phyloP scores from a whole-genome alignment of 257 asterid species.

The Solanum acaule region DNA sequence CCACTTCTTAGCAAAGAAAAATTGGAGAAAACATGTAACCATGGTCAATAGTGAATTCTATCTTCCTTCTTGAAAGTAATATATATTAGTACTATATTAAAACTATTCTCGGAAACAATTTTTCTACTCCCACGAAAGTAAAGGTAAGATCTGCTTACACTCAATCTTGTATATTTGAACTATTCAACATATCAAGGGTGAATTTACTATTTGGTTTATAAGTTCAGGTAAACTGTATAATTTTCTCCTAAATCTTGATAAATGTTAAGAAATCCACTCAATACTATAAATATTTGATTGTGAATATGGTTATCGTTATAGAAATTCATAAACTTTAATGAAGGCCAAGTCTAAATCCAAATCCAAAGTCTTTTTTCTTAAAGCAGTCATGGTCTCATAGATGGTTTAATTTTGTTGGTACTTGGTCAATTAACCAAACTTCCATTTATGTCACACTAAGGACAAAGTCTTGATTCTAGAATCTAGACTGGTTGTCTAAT shows the following conservation, averaged over 20 bases:
- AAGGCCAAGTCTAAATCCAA: not conserved
- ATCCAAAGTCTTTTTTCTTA: not conserved
- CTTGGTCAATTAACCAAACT: conserved; percentile 5
- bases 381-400: not conserved
- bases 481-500: not conserved
- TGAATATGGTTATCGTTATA: not conserved
- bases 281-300: not conserved
- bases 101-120: not conserved
- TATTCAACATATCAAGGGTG: not conserved
- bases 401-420: not conserved
- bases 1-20: not conserved
- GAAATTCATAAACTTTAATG: not conserved
- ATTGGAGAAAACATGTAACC: not conserved
- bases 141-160: not conserved
- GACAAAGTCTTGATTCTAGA: not conserved
- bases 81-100: not conserved
- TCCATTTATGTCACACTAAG: not conserved
- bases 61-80: not conserved
- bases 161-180: not conserved
- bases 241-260: not conserved
- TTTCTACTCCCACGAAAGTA: not conserved
- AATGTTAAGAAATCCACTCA: not conserved
- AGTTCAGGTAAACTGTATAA: not conserved
- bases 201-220: not conserved
- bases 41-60: not conserved